Evolutionary conservation across 2,329 filamentous ascomycete genomes (phyloP), one percentile per base, ranked within the genome.

Genomic region (Cladosporium sp.): DNA sequence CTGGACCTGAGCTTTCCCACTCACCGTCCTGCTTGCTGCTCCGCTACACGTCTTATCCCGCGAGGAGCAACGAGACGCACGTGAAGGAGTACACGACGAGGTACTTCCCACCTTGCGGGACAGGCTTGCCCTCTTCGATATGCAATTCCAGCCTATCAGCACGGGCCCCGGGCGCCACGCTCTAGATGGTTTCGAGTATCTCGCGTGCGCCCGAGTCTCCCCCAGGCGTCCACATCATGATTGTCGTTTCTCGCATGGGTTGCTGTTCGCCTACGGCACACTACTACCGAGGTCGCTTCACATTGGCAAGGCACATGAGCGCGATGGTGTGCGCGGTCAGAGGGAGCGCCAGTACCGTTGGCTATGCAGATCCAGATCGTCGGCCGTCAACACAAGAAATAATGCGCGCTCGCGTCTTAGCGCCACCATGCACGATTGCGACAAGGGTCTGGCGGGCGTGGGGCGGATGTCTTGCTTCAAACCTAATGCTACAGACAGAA

Each of bases 111-210:
- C 37, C 14, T 23, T 53, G 35, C 60, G 60, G 60, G 60, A 63
- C 33, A 29, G 33, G 49, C 60, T 33, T 63, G 49, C 60, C 60
- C 49, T 63, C 33, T 62, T 55, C 40, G 60, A 63, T 56, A 63
- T 63, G 60, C 60, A 63, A 55, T 44, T 56, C 60, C 46, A 33
- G 21, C 59, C 59, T 53, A 62, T 62, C 59, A 62, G 60, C 60
- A 63, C 60, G 60, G 60, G 26, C 60, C 50, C 16, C 12, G 21
- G 16, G 44, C 35, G 46, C 46, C 59, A 52, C 44, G 44, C 59
- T 23, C 52, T 29, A 40, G 46, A 29, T 33, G 31, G 26, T 29
- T 18, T 55, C 52, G 46, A 29, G 28, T 29, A 49, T 37, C 26
- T 52, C 59, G 46, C 46, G 59, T 31, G 31, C 35, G 28, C 23